Conservation (phyloP, 306 rosid species). For the Medicago ruthenica region DNA sequence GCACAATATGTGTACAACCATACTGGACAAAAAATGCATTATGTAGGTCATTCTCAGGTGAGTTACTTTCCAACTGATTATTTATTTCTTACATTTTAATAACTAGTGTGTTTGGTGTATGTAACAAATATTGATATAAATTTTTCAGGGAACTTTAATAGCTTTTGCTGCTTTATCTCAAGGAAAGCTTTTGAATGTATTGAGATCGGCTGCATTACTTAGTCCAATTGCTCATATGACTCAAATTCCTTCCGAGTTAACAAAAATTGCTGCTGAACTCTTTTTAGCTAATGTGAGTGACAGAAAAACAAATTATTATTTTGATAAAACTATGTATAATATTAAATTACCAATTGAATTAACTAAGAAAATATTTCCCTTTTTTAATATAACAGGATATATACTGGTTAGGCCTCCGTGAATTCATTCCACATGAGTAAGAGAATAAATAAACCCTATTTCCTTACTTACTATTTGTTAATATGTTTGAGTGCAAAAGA, state of each 20-base stretch:
- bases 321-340: no score
- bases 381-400: slow-evolving; percentile 51
- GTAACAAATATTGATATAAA: not conserved
- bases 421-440: slow-evolving; percentile 68
- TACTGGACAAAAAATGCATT: slow-evolving; percentile 70
- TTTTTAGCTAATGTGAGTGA: slow-evolving; percentile 61
- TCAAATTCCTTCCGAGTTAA: slow-evolving; percentile 56
- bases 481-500: no score
- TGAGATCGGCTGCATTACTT: slow-evolving; percentile 76
- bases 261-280: slow-evolving; percentile 57
- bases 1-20: slow-evolving; percentile 65
- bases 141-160: slow-evolving; percentile 72
- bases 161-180: slow-evolving; percentile 69
- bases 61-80: not conserved
- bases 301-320: not conserved
- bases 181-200: slow-evolving; percentile 49
- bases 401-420: slow-evolving; percentile 60
- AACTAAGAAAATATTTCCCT: not conserved
- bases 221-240: slow-evolving; percentile 78
- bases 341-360: not conserved
- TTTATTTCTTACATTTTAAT: not conserved
- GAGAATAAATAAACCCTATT: not conserved
- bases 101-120: not conserved
- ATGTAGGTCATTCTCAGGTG: slow-evolving; percentile 82
- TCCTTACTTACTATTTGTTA: not conserved